Evolutionary conservation across 441 rosid species (phyloP).

Genomic region (Sinapis alba): DNA sequence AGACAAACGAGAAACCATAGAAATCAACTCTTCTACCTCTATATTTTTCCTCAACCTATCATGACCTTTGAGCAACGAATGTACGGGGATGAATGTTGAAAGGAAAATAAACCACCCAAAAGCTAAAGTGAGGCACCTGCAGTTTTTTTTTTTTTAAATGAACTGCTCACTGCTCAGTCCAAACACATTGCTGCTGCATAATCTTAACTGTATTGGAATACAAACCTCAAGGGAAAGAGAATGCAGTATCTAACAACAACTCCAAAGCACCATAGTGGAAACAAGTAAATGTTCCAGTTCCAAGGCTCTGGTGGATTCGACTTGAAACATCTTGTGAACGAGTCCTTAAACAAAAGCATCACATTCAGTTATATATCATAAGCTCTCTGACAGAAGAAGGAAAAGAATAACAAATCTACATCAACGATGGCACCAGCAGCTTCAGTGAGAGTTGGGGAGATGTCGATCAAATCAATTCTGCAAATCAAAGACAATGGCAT

Average conservation of each 20-base stretch:
- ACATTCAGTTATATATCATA: background rate
- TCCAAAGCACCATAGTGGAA: slow-evolving; percentile 91
- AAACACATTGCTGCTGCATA: background rate
- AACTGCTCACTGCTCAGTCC: slow-evolving; percentile 3
- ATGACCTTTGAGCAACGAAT: slow-evolving; percentile 73
- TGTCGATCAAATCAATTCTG: slow-evolving; percentile 87
- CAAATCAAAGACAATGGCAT: background rate
- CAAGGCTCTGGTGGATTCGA: slow-evolving; percentile 94
- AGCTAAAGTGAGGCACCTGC: slow-evolving; percentile 77
- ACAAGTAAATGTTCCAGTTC: slow-evolving; percentile 94
- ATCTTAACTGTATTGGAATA: background rate
- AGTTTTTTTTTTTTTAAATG: background rate
- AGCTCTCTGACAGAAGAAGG: background rate
- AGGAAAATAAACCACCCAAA: slow-evolving; percentile 94
- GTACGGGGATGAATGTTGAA: slow-evolving; percentile 74
- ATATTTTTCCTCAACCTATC: slow-evolving; percentile 77
- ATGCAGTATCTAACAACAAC: slow-evolving; percentile 79
- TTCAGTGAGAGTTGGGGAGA: slow-evolving; percentile 86
- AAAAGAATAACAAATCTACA: slow-evolving; percentile 40
- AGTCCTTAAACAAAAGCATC: slow-evolving; percentile 50
- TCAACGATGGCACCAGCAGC: slow-evolving; percentile 98
- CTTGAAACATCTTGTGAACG: slow-evolving; percentile 95
- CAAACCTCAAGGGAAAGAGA: slow-evolving; percentile 82
- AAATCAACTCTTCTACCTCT: slow-evolving; percentile 55
- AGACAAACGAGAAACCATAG: background rate